These are phyloP conservation scores for Annona cherimola DNA, from an alignment of 164 flowering plant genomes.

Conservation along the genomic window DNA sequence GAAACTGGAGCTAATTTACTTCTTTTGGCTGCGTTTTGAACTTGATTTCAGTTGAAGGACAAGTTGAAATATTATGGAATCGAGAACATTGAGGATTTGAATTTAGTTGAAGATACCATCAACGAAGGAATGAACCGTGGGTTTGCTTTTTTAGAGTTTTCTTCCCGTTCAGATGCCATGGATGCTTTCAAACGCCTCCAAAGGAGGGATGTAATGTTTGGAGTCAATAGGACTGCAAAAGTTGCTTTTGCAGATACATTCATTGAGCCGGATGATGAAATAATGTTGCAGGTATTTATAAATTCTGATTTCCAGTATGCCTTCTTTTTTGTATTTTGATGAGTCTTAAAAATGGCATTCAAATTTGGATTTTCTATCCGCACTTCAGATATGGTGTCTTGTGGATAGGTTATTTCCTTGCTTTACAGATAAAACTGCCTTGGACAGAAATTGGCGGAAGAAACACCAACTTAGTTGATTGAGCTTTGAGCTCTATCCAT, in stretches of 20 bases:
- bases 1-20: neutral
- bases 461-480: neutral
- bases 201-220: slow-evolving; percentile 79
- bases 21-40: slow-evolving; percentile 16
- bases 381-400: no score
- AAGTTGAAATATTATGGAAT: slow-evolving; percentile 80
- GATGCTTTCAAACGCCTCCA: slow-evolving; percentile 88
- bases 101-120: slow-evolving; percentile 79
- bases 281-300: slow-evolving; percentile 82
- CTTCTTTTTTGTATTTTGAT: no score
- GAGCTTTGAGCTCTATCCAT: neutral
- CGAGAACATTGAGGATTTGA: slow-evolving; percentile 70
- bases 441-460: no score
- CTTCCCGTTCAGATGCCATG: slow-evolving; percentile 91
- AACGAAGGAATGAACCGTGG: slow-evolving; percentile 83
- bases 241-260: slow-evolving; percentile 96
- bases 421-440: no score
- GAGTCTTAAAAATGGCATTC: neutral
- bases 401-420: no score
- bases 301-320: neutral
- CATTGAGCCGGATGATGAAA: slow-evolving; percentile 88
- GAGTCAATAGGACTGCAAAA: slow-evolving; percentile 86
- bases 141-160: slow-evolving; percentile 88
- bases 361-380: no score
- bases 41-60: slow-evolving; percentile 65